phyloP scores from a whole-genome alignment of 2,329 filamentous ascomycete genomes.

The Trichoderma guizhouense region DNA sequence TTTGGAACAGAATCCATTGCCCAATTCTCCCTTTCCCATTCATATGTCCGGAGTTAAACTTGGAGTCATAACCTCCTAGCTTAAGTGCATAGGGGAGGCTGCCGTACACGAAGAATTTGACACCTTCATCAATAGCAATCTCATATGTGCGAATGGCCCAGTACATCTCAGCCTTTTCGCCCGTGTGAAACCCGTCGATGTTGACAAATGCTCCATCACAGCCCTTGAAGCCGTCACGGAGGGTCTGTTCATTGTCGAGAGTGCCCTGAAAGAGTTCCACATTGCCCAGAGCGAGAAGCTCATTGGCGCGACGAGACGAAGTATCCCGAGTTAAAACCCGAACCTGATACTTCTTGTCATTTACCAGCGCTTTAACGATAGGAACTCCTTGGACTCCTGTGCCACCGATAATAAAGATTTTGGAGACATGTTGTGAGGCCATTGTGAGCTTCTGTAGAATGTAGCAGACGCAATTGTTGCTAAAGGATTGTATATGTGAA shows the following conservation, averaged over 20 bases:
- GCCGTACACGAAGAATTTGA: background rate
- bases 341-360: background rate
- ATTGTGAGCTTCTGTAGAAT: background rate
- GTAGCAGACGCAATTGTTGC: background rate
- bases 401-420: background rate
- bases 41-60: background rate
- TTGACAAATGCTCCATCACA: background rate
- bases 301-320: background rate
- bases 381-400: background rate
- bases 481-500: background rate
- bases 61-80: background rate
- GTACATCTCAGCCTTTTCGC: background rate
- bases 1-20: background rate
- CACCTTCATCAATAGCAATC: background rate
- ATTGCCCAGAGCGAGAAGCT: background rate
- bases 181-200: background rate
- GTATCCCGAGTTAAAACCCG: background rate
- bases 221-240: background rate
- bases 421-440: background rate
- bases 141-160: slow-evolving; percentile 2
- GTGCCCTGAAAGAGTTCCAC: background rate
- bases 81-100: background rate
- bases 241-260: background rate
- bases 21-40: background rate
- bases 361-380: background rate